A percentile compares a stretch with the other conserved stretches of the same genome.
phyloP scores from a whole-genome alignment of 2,329 filamentous ascomycete species.

The Tetracladium maxilliforme region DNA sequence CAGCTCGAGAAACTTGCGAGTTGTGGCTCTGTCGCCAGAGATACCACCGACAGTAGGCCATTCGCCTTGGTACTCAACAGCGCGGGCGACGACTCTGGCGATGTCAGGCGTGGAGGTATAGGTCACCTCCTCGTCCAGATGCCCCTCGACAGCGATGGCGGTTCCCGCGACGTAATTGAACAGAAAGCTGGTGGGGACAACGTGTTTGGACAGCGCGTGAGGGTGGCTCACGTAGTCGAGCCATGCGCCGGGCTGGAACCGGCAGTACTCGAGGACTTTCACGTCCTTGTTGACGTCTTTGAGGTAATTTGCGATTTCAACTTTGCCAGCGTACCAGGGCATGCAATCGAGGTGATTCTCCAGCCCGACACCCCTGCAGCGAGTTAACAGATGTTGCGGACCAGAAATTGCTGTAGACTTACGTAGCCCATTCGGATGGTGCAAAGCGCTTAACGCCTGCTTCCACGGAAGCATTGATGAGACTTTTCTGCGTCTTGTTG shows the following conservation, averaged over 20 bases:
- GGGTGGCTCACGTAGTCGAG: constrained; percentile 31
- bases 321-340: constrained; percentile 23
- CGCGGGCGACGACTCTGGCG: constrained; percentile 17
- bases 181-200: constrained; percentile 15
- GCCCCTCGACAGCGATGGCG: constrained; percentile 17
- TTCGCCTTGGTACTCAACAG: constrained; percentile 21
- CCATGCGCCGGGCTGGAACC: constrained; percentile 33
- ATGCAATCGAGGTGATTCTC: too few relatives aligned
- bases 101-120: constrained; percentile 20
- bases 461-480: constrained; percentile 21
- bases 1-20: constrained; percentile 14
- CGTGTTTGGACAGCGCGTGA: constrained; percentile 19
- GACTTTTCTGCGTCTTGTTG: constrained; percentile 18
- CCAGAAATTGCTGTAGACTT: constrained; percentile 3
- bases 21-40: constrained; percentile 14
- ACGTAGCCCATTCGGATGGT: constrained; percentile 19
- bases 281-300: constrained; percentile 22
- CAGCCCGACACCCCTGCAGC: too few relatives aligned
- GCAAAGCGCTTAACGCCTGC: constrained; percentile 24
- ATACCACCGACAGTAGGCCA: constrained; percentile 25
- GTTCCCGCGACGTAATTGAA: constrained; percentile 20
- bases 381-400: too few relatives aligned
- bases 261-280: constrained; percentile 29
- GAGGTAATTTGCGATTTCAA: constrained; percentile 21
- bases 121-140: constrained; percentile 12